Evolutionary conservation across 306 rosid genomes (phyloP).

Genomic region (Acacia confusa): DNA sequence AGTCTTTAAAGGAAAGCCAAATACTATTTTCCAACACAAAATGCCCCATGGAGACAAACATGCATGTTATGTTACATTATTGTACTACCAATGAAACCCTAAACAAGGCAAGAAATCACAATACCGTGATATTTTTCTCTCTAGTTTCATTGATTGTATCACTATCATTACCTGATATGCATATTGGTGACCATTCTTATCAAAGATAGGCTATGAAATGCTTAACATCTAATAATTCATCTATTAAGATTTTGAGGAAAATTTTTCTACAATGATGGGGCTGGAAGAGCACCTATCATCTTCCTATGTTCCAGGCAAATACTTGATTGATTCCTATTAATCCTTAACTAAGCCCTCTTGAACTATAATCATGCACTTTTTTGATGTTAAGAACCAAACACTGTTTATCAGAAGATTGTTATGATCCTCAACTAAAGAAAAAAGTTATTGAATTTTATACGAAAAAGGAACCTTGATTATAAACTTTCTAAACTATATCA

Average conservation of each 20-base stretch:
- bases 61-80: neutral
- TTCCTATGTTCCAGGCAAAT: too few species aligned
- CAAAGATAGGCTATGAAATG: neutral
- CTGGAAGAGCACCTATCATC: neutral
- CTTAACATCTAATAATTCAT: constrained; percentile 5
- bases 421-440: too few species aligned
- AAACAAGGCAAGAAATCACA: neutral
- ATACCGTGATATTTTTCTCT: neutral
- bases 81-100: neutral
- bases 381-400: too few species aligned
- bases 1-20: too few species aligned
- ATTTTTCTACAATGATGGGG: constrained; percentile 31
- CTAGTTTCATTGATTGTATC: neutral
- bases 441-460: too few species aligned
- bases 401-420: neutral
- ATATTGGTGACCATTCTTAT: neutral
- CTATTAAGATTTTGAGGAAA: constrained; percentile 29
- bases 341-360: constrained; percentile 33
- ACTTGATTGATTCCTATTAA: too few species aligned
- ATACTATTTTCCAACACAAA: neutral
- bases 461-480: too few species aligned
- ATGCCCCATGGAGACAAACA: neutral
- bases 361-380: constrained; percentile 40
- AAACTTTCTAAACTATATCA: too few species aligned
- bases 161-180: neutral